Percentiles rank a stretch among this genome's conserved stretches.
Evolutionary conservation across 768 basidiomycete species (phyloP).

Genomic region (Gymnopilus dilepis): DNA sequence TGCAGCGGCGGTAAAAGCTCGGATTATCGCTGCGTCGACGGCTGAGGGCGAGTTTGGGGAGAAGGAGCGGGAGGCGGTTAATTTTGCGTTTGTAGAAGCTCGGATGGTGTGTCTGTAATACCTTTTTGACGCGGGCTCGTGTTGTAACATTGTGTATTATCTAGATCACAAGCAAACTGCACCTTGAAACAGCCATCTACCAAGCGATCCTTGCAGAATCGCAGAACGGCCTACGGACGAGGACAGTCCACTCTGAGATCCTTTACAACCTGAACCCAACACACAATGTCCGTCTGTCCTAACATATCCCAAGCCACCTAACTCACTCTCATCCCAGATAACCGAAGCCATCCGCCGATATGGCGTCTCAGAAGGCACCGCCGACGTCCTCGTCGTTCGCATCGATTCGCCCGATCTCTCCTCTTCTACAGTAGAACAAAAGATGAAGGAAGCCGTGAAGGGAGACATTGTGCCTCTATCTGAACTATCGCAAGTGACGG

Average conservation of each 20-base stretch:
- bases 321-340: slow-evolving; percentile 56
- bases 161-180: slow-evolving; percentile 81
- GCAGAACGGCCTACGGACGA: slow-evolving; percentile 70
- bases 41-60: slow-evolving; percentile 66
- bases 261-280: slow-evolving; percentile 88
- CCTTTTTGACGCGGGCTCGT: slow-evolving; percentile 6
- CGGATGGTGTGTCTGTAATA: slow-evolving; percentile 60
- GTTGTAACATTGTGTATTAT: slow-evolving; percentile 14
- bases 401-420: slow-evolving; percentile 48
- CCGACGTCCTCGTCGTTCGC: slow-evolving; percentile 73
- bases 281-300: slow-evolving; percentile 65
- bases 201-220: slow-evolving; percentile 78
- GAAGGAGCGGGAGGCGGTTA: slow-evolving; percentile 73
- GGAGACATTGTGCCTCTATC: slow-evolving; percentile 59
- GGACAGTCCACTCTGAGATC: slow-evolving; percentile 90
- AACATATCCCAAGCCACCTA: not conserved
- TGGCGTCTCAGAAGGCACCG: slow-evolving; percentile 74
- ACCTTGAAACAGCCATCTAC: slow-evolving; percentile 83
- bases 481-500: slow-evolving; percentile 53
- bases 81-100: slow-evolving; percentile 92
- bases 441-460: slow-evolving; percentile 61
- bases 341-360: slow-evolving; percentile 87
- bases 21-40: slow-evolving; percentile 75
- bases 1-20: slow-evolving; percentile 57
- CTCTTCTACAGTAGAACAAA: slow-evolving; percentile 46